phyloP scores from a whole-genome alignment of 495 filamentous ascomycete species.

The Penicillium desertorum region DNA sequence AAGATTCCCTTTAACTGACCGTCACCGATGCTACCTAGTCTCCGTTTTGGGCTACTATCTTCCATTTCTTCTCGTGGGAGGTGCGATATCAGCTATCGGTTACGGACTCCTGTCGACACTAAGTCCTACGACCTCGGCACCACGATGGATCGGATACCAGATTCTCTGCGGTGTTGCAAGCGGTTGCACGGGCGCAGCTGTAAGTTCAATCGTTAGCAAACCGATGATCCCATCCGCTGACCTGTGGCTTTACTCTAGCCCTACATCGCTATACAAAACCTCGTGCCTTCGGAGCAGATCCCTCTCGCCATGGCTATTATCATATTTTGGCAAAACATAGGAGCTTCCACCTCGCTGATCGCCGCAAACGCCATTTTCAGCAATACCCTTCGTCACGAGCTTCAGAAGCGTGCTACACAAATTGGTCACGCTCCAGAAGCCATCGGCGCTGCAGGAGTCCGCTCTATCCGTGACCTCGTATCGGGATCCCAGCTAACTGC shows the following conservation, averaged over 20 bases:
- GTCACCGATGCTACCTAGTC: constrained; percentile 27
- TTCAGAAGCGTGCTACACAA: constrained; percentile 44
- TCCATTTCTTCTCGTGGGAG: constrained; percentile 57
- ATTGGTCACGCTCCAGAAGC: constrained; percentile 37
- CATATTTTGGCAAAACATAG: constrained; percentile 61
- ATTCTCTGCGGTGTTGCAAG: constrained; percentile 58
- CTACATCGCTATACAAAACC: constrained; percentile 62
- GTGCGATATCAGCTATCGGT: constrained; percentile 57
- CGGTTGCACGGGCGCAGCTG: constrained; percentile 13
- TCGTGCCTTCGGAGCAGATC: constrained; percentile 55
- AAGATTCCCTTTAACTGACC: background rate
- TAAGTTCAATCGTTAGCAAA: constrained; percentile 31
- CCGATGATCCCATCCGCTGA: background rate
- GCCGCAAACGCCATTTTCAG: constrained; percentile 68
- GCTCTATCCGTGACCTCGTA: constrained; percentile 52
- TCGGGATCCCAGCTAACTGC: constrained; percentile 36
- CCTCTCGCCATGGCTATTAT: constrained; percentile 59
- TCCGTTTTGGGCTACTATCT: constrained; percentile 64
- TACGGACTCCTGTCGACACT: constrained; percentile 64
- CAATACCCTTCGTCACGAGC: constrained; percentile 56
- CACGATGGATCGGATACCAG: constrained; percentile 70
- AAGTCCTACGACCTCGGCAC: constrained; percentile 39
- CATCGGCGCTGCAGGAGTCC: constrained; percentile 50
- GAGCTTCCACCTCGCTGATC: constrained; percentile 62
- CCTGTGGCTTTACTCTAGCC: constrained; percentile 23